Conservation (phyloP, 2,329 filamentous ascomycete species). For the Ambrosiella xylebori region DNA sequence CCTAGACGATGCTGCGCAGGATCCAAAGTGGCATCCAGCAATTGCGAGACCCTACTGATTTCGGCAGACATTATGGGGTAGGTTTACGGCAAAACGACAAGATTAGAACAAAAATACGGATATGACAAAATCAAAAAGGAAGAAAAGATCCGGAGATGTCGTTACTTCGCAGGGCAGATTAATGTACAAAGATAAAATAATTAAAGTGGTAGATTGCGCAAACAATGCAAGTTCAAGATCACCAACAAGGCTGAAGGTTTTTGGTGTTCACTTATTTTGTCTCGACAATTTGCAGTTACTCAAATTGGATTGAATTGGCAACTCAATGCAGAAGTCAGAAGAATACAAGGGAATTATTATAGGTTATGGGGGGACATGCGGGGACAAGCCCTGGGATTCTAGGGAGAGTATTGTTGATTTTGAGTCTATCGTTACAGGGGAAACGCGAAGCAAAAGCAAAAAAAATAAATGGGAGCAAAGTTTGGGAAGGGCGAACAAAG, state of each 20-base stretch:
- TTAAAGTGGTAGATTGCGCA: background rate
- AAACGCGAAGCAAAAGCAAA: slow-evolving; percentile 4
- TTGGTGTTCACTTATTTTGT: slow-evolving; percentile 1
- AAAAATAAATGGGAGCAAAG: background rate
- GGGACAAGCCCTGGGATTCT: background rate
- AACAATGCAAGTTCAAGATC: background rate
- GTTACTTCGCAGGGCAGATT: background rate
- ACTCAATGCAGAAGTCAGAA: background rate
- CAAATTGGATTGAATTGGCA: background rate
- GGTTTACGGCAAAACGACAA: slow-evolving; percentile 2
- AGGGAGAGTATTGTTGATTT: slow-evolving; percentile 5
- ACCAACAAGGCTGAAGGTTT: slow-evolving; percentile 10
- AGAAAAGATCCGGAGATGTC: slow-evolving; percentile 2
- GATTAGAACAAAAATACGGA: slow-evolving; percentile 7
- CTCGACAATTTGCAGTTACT: slow-evolving; percentile 2
- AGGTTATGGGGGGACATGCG: background rate
- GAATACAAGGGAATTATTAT: slow-evolving; percentile 1
- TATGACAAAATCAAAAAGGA: background rate
- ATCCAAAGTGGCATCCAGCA: slow-evolving; percentile 83
- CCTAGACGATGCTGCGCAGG: slow-evolving; percentile 79
- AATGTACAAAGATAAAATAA: background rate
- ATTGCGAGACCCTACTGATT: slow-evolving; percentile 50
- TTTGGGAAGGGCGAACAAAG: background rate
- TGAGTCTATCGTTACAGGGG: slow-evolving; percentile 9
- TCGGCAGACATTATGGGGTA: slow-evolving; percentile 35